A percentile compares a stretch with the other conserved stretches of the same genome.
Evolutionary conservation across 306 rosid species (phyloP).

Genomic region (Lithocarpus polystachyus): DNA sequence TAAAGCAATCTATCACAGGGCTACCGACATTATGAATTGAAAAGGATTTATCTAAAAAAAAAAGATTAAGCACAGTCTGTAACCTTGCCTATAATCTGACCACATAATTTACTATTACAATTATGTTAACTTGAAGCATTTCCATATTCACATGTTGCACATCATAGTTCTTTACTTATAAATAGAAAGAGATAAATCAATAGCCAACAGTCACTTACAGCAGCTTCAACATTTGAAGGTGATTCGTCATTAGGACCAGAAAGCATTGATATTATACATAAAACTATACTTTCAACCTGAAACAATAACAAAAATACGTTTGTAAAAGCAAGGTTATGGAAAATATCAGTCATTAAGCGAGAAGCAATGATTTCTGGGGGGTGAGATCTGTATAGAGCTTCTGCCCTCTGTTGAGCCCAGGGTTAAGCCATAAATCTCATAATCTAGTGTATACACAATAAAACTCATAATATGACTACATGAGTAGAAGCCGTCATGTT

Average conservation of each 20-base stretch:
- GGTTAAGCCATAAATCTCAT: not conserved
- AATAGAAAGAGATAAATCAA: not conserved
- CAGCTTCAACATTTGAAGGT: constrained; percentile 98
- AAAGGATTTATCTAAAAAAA: not conserved
- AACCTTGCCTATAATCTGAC: not conserved
- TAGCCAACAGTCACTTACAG: constrained; percentile 52
- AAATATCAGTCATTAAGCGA: not conserved
- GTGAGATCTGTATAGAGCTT: not conserved
- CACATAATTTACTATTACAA: not conserved
- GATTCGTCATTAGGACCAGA: constrained; percentile 97
- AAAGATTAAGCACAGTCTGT: not conserved
- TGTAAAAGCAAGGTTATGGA: not conserved
- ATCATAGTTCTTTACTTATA: not conserved
- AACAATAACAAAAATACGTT: not conserved
- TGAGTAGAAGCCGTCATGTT: not conserved
- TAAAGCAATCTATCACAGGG: not conserved
- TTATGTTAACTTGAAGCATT: not conserved
- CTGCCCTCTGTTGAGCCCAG: not conserved
- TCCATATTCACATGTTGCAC: not conserved
- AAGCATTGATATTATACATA: constrained; percentile 97
- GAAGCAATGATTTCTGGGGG: not conserved
- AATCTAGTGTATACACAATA: not conserved
- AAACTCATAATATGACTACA: not conserved
- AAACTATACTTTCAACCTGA: constrained; percentile 98
- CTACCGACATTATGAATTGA: not conserved